A percentile compares a stretch with the other conserved stretches of the same genome.
Evolutionary conservation across 495 filamentous ascomycete species (phyloP).

Genomic region (Podospora pseudoanserina): DNA sequence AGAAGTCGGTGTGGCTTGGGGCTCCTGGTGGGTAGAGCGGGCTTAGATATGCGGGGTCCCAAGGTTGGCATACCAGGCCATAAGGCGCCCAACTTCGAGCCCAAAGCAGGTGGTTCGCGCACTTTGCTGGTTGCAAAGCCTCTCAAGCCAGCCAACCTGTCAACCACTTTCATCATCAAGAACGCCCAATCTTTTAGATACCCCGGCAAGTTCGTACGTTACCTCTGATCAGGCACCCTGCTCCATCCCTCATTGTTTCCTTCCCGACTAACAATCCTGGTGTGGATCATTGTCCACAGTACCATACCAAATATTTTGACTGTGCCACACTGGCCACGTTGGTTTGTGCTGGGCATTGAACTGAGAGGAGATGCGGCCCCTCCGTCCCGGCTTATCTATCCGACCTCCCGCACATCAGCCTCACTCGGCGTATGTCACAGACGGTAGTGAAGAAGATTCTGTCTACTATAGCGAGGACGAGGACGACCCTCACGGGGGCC

Average conservation of each 20-base stretch:
- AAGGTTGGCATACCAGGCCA: not conserved
- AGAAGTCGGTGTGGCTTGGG: not conserved
- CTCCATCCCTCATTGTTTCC: not conserved
- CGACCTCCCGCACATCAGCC: not conserved
- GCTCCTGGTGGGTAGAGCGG: not conserved
- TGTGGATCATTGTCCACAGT: not conserved
- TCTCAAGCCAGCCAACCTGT: not conserved
- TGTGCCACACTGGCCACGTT: not conserved
- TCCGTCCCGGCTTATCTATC: not conserved
- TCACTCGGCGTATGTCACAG: not conserved
- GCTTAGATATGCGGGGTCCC: too few relatives aligned
- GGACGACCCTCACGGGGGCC: not conserved
- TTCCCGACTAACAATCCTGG: not conserved
- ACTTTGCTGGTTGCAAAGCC: not conserved
- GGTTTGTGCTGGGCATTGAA: not conserved
- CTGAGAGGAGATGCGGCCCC: not conserved
- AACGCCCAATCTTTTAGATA: not conserved
- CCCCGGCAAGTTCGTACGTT: not conserved
- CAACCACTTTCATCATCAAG: not conserved
- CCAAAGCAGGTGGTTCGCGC: not conserved
- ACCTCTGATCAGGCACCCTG: not conserved
- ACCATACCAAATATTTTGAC: not conserved
- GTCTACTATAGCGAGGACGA: not conserved
- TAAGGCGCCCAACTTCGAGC: not conserved
- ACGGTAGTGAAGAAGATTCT: not conserved